Evolutionary conservation across 345 rosid species (phyloP), one percentile per base, ranked within the genome.

Genomic region (Lumnitzera littorea): DNA sequence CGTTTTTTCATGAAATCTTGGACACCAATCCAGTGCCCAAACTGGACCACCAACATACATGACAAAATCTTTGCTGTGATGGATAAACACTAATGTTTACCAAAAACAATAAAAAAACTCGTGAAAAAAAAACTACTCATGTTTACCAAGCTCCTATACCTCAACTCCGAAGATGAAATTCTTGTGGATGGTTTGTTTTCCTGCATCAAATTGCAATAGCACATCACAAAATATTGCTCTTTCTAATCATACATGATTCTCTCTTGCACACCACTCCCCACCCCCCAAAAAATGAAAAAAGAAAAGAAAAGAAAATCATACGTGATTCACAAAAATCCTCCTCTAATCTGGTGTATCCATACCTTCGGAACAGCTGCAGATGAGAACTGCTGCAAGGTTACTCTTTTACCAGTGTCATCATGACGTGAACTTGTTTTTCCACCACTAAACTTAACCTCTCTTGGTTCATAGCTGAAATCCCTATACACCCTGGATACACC

Each of bases 1-100:
- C 43, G 80, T 71, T 72, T 56, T 75, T 61, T 56, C 76, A 63
- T 74, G 76, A 80, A 67, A 62, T 69, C 81, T 72, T 51, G 99
- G 99, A 60, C 96, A 84, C 99, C 99, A 90, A 78, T 94, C 96
- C 73, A 94, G 59, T 55, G 85, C 90, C 97, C 89, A 94, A 75
- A 86, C 86, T 54, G 95, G 77, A 48, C 97, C 99, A 63, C 99
- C 96, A 68, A 82, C 86, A 58, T 82, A 73, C 83, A 88, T 78
- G 49, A 90, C 73, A 65, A 86, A 88, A 64, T 90, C 99, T 56
- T 82, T 83, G 76, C 99, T 84, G 95, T 77, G 76, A 66, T 58
- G 78, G 25, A 68, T 62, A 43, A 50, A 41, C 31, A 20, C 54
- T 48, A 58, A 46, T n/a, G 41, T 20, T 56, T 25, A 41, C 62